Evolutionary conservation across 805 yeast species (phyloP), one percentile per base, ranked within the genome.

Genomic region (Sungouiozyma ichnusensis): DNA sequence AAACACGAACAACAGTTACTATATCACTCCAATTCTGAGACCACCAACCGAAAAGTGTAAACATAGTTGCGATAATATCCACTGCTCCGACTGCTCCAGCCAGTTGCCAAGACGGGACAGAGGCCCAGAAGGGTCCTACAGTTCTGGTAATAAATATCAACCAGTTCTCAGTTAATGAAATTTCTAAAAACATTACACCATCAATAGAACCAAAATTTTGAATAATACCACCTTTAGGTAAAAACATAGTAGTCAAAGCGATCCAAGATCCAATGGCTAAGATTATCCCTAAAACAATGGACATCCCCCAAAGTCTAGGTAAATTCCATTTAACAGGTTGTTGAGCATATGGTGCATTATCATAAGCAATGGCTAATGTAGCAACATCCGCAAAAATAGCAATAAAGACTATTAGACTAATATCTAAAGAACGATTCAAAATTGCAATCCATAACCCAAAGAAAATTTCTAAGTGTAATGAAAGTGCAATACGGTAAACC

Each of bases 331-430:
- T 87, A 59, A 87, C 96, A 56, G 96, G 96, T 63, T 71, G 70
- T 66, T 82, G 87, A 64, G 87, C 86, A 74, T 74, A 87, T 58
- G 96, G 96, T 72, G 96, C 96, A 62, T 87, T 86, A 71, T 87
- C 96, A 75, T 86, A 86, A 66, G 96, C 96, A 76, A 86, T 86
- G 60, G 96, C 94, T 64, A 86, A 75, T 64, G 96, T 86, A 57
- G 96, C 96, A 75, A 86, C 92, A 73, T 86, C 95, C 64, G 95
- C 96, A 67, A 87, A 87, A 65, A 87, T 87, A 54, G 96, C 96
- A 79, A 87, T 85, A 79, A 86, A 86, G 60, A 86, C 96, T 74
- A 86, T 79, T 66, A 87, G 77, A 69, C 87, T 82, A 74, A 87
- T 86, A 75, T 85, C 72, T 70, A 87, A 72, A 47, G 94, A 81